These are phyloP conservation scores for Hibiscus mutabilis DNA, from an alignment of 345 rosid species.

Conservation along the genomic window DNA sequence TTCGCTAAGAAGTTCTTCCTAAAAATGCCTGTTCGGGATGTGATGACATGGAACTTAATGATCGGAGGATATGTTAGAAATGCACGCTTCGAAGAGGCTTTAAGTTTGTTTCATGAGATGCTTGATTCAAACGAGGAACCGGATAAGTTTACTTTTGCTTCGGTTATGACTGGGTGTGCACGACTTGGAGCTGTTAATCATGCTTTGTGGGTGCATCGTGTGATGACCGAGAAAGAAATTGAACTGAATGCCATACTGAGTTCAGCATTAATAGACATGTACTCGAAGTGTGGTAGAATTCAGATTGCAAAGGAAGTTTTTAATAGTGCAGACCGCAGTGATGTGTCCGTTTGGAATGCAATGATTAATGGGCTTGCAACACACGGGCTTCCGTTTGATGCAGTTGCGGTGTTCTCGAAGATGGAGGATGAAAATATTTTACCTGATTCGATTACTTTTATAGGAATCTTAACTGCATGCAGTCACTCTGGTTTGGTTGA, in stretches of 20 bases:
- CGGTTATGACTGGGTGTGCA: constrained; percentile 58
- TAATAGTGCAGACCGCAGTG: constrained; percentile 21
- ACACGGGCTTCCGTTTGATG: constrained; percentile 67
- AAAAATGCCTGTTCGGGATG: constrained; percentile 39
- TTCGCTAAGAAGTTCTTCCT: constrained; percentile 51
- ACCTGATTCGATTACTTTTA: constrained; percentile 66
- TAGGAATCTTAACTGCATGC: constrained; percentile 61
- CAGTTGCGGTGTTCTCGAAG: constrained; percentile 37
- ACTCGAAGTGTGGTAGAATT: constrained; percentile 64
- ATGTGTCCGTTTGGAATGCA: constrained; percentile 74
- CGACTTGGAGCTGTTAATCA: constrained; percentile 49
- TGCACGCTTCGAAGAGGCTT: constrained; percentile 45
- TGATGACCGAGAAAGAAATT: constrained; percentile 38
- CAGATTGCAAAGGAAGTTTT: constrained; percentile 54
- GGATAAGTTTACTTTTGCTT: constrained; percentile 63
- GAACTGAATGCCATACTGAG: constrained; percentile 48
- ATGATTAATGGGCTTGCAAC: constrained; percentile 72
- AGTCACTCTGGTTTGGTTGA: constrained; percentile 64
- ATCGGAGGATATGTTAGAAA: constrained; percentile 61
- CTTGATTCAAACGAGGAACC: constrained; percentile 39
- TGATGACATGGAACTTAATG: constrained; percentile 74
- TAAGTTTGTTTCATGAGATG: constrained; percentile 44
- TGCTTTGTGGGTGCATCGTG: constrained; percentile 56
- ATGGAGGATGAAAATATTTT: constrained; percentile 46
- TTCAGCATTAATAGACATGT: constrained; percentile 71